These are phyloP conservation scores for Paspalum notatum DNA, from an alignment of 176 grass and related monocot species.

Conservation along the genomic window DNA sequence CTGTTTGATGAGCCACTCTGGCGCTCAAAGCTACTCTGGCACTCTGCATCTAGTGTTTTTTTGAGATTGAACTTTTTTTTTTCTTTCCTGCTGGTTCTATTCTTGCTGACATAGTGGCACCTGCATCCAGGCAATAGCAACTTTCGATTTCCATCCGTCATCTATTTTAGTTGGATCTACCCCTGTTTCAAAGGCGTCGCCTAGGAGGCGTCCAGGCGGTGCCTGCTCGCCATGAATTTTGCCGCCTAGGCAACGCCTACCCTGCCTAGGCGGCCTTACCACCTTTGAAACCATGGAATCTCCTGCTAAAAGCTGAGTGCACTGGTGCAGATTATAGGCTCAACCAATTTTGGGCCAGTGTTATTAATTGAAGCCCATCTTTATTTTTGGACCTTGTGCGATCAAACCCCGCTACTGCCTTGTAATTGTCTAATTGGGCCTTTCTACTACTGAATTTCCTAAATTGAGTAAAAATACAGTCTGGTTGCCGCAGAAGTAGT, in stretches of 20 bases:
- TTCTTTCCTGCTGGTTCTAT: background rate
- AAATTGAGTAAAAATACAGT: slow-evolving; percentile 25
- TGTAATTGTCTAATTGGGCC: background rate
- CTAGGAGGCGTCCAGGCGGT: too few relatives aligned
- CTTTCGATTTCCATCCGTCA: background rate
- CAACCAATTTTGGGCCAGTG: background rate
- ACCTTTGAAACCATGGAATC: too few relatives aligned
- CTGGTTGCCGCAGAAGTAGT: background rate
- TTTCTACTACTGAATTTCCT: background rate
- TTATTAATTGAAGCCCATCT: background rate
- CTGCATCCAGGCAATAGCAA: background rate
- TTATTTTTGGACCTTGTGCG: background rate
- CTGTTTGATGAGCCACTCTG: background rate
- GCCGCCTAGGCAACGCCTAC: too few relatives aligned
- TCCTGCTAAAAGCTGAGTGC: background rate
- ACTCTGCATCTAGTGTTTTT: slow-evolving; percentile 2
- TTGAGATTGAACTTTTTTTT: background rate
- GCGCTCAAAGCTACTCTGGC: background rate
- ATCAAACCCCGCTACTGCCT: background rate
- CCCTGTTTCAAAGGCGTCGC: too few relatives aligned
- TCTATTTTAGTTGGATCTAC: background rate
- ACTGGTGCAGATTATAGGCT: background rate
- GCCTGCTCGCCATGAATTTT: too few relatives aligned
- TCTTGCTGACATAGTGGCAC: background rate
- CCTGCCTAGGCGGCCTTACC: too few relatives aligned